Percentiles rank a stretch among this genome's conserved stretches.
Evolutionary conservation across 2,329 filamentous ascomycete species (phyloP).

Genomic region (Intubia oerlemansii): DNA sequence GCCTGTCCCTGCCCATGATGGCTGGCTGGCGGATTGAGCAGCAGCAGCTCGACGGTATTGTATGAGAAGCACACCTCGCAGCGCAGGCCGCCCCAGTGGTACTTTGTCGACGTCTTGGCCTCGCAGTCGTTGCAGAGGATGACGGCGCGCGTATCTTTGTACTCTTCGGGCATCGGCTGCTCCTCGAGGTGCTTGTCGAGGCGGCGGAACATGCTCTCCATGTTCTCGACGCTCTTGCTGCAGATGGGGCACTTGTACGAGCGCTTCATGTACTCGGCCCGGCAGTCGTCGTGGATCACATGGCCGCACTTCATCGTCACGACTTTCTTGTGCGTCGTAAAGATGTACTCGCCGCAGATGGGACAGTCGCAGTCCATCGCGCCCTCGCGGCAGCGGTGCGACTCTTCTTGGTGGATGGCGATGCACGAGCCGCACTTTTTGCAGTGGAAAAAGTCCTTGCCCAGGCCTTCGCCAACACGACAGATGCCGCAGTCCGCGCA

Average conservation of each 20-base stretch:
- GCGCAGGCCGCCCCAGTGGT: constrained; percentile 89
- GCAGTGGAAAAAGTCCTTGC: constrained; percentile 97
- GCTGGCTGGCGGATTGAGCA: constrained; percentile 25
- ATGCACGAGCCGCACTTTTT: constrained; percentile 94
- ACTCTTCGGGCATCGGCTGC: constrained; percentile 84
- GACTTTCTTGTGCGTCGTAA: constrained; percentile 70
- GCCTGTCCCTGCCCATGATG: constrained; percentile 7
- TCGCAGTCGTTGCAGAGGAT: constrained; percentile 92
- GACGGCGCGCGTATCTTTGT: constrained; percentile 56
- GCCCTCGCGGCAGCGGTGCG: constrained; percentile 84
- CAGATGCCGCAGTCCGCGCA: constrained; percentile 94
- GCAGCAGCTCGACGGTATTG: constrained; percentile 43
- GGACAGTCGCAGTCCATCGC: constrained; percentile 92
- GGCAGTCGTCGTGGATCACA: constrained; percentile 82
- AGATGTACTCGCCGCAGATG: constrained; percentile 92
- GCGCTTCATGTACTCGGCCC: constrained; percentile 66
- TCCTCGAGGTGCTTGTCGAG: constrained; percentile 68
- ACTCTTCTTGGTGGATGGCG: constrained; percentile 62
- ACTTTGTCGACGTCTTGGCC: constrained; percentile 64
- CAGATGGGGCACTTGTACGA: constrained; percentile 96
- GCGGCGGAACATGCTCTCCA: constrained; percentile 88
- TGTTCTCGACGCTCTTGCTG: constrained; percentile 90
- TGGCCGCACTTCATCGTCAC: constrained; percentile 94
- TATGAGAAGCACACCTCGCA: constrained; percentile 55
- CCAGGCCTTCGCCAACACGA: constrained; percentile 69